phyloP scores from a whole-genome alignment of 2,329 filamentous ascomycete genomes.

The Fusarium graminum region DNA sequence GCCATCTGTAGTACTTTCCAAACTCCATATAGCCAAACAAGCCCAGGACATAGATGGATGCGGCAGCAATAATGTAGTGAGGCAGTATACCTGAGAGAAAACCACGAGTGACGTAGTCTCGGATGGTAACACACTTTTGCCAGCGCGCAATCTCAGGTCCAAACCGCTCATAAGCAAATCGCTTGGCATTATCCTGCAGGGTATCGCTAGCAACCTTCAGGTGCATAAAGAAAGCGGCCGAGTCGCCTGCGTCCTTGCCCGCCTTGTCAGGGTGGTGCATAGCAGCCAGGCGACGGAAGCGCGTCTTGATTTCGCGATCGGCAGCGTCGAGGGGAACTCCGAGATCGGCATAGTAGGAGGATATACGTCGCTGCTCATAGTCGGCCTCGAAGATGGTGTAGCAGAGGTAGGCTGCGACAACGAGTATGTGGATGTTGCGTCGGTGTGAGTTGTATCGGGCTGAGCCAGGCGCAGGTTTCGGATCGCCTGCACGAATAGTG shows the following conservation, averaged over 20 bases:
- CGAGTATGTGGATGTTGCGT: constrained; percentile 83
- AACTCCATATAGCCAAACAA: constrained; percentile 76
- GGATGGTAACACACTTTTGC: constrained; percentile 74
- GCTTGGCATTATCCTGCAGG: constrained; percentile 78
- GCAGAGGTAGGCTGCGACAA: constrained; percentile 85
- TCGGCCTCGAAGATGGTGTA: constrained; percentile 96
- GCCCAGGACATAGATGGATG: constrained; percentile 71
- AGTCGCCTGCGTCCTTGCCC: constrained; percentile 52
- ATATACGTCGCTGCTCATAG: constrained; percentile 77
- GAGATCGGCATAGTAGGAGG: constrained; percentile 85
- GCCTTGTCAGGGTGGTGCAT: constrained; percentile 89
- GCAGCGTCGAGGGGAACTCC: constrained; percentile 75
- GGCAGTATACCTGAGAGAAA: constrained; percentile 68
- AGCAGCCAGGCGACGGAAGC: constrained; percentile 82
- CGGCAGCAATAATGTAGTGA: constrained; percentile 71
- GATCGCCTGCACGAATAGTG: constrained; percentile 89
- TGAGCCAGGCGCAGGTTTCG: constrained; percentile 78
- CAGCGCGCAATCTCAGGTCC: constrained; percentile 78
- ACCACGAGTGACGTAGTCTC: constrained; percentile 79
- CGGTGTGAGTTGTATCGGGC: constrained; percentile 79
- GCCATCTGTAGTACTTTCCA: constrained; percentile 75
- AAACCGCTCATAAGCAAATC: constrained; percentile 92
- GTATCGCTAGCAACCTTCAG: constrained; percentile 88
- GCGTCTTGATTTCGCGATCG: constrained; percentile 83
- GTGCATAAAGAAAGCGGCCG: constrained; percentile 75